Conservation (phyloP, 1,284 basidiomycete genomes). For the Pyrrhoderma lamaoense region DNA sequence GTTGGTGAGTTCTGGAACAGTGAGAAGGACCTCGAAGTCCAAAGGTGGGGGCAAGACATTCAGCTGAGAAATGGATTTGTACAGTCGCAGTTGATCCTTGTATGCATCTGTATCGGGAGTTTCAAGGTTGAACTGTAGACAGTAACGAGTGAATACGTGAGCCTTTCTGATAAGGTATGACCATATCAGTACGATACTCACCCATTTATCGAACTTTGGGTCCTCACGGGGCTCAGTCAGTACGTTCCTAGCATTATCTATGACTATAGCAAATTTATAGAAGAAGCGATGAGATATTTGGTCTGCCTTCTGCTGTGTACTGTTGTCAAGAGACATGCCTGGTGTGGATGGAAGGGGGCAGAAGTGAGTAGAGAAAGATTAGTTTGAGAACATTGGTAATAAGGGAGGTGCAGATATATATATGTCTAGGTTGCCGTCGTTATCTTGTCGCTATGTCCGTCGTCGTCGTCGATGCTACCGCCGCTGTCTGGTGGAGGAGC, state of each 20-base stretch:
- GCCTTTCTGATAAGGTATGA: slow-evolving; percentile 1
- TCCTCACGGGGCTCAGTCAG: slow-evolving; percentile 31
- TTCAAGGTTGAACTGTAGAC: slow-evolving; percentile 68
- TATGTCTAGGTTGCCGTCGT: too few relatives aligned
- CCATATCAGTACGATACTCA: slow-evolving; percentile 30
- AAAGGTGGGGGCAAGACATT: slow-evolving; percentile 40
- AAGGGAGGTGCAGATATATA: too few relatives aligned
- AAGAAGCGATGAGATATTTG: slow-evolving; percentile 77
- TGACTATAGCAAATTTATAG: slow-evolving; percentile 65
- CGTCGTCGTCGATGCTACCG: too few relatives aligned
- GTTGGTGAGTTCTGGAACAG: slow-evolving; percentile 55
- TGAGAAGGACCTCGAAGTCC: slow-evolving; percentile 60
- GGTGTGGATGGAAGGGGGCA: too few relatives aligned
- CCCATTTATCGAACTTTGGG: slow-evolving; percentile 70
- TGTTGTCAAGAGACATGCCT: too few relatives aligned
- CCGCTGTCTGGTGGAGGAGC: too few relatives aligned
- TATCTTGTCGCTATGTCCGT: too few relatives aligned
- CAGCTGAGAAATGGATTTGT: slow-evolving; percentile 48
- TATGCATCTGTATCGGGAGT: slow-evolving; percentile 60
- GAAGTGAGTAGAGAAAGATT: too few relatives aligned
- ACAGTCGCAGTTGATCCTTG: slow-evolving; percentile 53
- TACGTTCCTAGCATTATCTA: slow-evolving; percentile 59
- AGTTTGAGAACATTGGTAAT: too few relatives aligned
- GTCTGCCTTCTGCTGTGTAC: slow-evolving; percentile 52
- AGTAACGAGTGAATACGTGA: not conserved